Base-by-base conservation (phyloP, 2,329 filamentous ascomycete genomes). In the Ustilaginoidea virens region DNA sequence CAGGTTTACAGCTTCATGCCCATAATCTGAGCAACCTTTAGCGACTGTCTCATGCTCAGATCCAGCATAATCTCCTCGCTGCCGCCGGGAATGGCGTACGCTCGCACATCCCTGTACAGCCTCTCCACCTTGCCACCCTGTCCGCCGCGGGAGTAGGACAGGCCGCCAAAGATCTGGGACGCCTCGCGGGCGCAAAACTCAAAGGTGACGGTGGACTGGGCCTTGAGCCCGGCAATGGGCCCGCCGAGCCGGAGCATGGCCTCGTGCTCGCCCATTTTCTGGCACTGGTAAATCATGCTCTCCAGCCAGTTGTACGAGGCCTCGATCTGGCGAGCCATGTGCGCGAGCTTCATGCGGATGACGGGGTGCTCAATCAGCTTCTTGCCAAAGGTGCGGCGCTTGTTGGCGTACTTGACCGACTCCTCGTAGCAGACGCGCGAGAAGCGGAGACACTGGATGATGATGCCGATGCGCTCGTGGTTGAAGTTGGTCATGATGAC, bases 401-500 rank as follows among this genome's bases (percentile, higher is more conserved):
- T 98, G 73, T 90, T 81, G 36, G 85, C 86, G 60, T 94, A 98
- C 56, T 92, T 92, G 55, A 96, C 71, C 15, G 80, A 81, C 60
- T 98, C 90, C 53, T 96, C 87, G 64, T 83, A 93, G 69, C 86
- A 94, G 41, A 96, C 87, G 41, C 90, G 85, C 24, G 81, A 77
- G 70, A 98, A 96, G 47, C 90, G 85, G 39, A 94, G 56, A 47
- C 77, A 92, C 60, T 98, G 90, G 62, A 96, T 96, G 60, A 96
- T 86, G 57, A 98, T 96, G 37, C 90, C 90, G 44, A 98, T 86
- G 38, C 90, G 82, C 63, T 98, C 90, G 66, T 96, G 90, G 70
- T 96, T 96, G 67, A 94, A 94, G 69, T 94, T 94, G 52, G 83
- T 94, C 87, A 96, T 96, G 66, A 98, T 87, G 50, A 92, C 85